These are phyloP conservation scores for Straminergon stramineum DNA, from an alignment of 225 moss, liverwort and hornwort genomes.

Conservation along the genomic window DNA sequence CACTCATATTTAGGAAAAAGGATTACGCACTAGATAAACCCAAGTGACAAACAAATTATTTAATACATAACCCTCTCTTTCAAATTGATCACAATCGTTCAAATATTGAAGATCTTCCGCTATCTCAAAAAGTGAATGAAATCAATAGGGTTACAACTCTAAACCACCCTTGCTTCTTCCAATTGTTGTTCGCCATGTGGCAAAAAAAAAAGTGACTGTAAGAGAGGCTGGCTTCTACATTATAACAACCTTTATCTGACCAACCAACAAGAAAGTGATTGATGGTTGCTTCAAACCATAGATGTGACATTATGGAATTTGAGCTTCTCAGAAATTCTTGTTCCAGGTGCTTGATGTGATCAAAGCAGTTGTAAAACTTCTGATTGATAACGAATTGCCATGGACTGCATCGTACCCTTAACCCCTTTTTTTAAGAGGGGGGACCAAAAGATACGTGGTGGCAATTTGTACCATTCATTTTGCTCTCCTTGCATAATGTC, in stretches of 20 bases:
- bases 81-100: background rate
- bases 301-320: background rate
- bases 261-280: no score
- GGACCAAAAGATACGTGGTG: background rate
- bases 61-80: background rate
- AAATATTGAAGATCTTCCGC: background rate
- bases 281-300: background rate
- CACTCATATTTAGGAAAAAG: background rate
- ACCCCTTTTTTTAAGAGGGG: background rate
- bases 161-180: background rate
- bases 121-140: background rate
- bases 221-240: no score
- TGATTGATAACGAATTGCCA: background rate
- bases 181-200: fast-evolving
- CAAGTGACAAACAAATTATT: background rate
- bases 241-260: background rate
- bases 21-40: background rate
- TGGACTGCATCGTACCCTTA: background rate
- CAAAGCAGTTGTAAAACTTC: background rate
- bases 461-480: background rate
- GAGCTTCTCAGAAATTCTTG: background rate
- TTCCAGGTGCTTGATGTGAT: background rate
- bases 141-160: background rate
- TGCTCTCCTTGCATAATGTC: background rate
- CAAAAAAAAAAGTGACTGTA: background rate